phyloP scores from a whole-genome alignment of 2,329 filamentous ascomycete species.

The Colletotrichum lupini region DNA sequence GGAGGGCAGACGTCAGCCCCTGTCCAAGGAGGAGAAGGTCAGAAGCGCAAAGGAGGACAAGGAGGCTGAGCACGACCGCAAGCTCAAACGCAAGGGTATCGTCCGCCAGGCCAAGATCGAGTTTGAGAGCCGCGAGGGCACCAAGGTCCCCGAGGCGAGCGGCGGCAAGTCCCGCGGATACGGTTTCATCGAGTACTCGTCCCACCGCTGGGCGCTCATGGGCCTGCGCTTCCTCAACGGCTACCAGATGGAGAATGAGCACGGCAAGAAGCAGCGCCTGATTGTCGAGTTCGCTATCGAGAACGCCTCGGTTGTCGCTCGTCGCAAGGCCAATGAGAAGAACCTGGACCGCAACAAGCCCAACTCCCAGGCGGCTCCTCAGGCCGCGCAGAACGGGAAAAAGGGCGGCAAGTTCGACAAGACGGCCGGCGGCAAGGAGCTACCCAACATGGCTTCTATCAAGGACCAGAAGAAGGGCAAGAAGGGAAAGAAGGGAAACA shows the following conservation, averaged over 20 bases:
- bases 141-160: constrained; percentile 81
- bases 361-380: constrained; percentile 38
- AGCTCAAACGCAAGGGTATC: constrained; percentile 84
- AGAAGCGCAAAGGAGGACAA: constrained; percentile 84
- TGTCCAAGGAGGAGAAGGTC: constrained; percentile 90
- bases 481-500: constrained; percentile 40
- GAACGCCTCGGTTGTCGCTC: constrained; percentile 93
- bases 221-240: constrained; percentile 94
- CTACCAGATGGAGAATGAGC: constrained; percentile 65
- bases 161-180: constrained; percentile 92
- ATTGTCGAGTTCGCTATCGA: constrained; percentile 99
- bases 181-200: constrained; percentile 96
- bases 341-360: constrained; percentile 39
- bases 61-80: constrained; percentile 82
- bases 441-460: constrained; percentile 44
- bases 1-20: constrained; percentile 75
- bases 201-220: constrained; percentile 94
- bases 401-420: constrained; percentile 46
- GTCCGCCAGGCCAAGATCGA: constrained; percentile 95
- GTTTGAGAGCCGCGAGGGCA: constrained; percentile 87
- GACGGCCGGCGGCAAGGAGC: constrained; percentile 43
- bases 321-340: constrained; percentile 62
- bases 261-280: constrained; percentile 86
- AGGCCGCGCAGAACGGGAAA: constrained; percentile 39
- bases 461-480: constrained; percentile 49